Evolutionary conservation across 2,329 filamentous ascomycete species (phyloP), one percentile per base, ranked within the genome.

Genomic region (Paradendryphiella salina): DNA sequence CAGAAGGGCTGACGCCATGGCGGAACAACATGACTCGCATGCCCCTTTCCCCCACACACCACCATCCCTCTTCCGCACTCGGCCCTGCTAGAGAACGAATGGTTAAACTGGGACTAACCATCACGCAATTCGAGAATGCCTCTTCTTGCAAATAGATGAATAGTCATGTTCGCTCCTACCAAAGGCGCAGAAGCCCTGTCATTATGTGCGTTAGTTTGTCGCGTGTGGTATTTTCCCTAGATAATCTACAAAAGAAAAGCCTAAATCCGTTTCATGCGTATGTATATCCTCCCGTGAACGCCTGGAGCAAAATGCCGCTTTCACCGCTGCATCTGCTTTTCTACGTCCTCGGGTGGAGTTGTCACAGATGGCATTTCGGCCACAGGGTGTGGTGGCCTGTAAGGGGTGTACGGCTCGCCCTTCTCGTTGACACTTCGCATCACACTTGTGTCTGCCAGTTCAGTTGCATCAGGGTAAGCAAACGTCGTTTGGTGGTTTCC

Each of bases 341-440:
- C 61, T 21, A 57, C 29, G 23, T 64, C 60, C 34, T 62, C 58
- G 1, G 61, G 63, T n/a, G 63, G 64, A 8, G 63, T 64, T 40
- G 38, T 55, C 7, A 60, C 39, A 3, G 60, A 49, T 8, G 51
- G 53, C 58, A 63, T 40, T 44, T 64, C 63, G 8, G 58, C 56
- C 5, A 46, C 51, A 37, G 46, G 20, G 33, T 55, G 33, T 6
- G 64, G 64, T 29, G 66, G 67, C 23, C 61, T 56, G 31, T 71
- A 70, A 9, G 66, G 55, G 11, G 64, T 54, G 34, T 70, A 70
- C 39, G 57, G 43, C 6, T 38, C 14, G 18, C 31, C 35, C 41
- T 57, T 57, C 45, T 54, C 56, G 11, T 61, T 49, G 4, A 61
- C 50, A 1, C 54, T 54, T 2, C 58, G 54, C 36, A 59, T 44